phyloP scores from a whole-genome alignment of 2,329 filamentous ascomycete genomes.

The Aspergillus thermomutatus region DNA sequence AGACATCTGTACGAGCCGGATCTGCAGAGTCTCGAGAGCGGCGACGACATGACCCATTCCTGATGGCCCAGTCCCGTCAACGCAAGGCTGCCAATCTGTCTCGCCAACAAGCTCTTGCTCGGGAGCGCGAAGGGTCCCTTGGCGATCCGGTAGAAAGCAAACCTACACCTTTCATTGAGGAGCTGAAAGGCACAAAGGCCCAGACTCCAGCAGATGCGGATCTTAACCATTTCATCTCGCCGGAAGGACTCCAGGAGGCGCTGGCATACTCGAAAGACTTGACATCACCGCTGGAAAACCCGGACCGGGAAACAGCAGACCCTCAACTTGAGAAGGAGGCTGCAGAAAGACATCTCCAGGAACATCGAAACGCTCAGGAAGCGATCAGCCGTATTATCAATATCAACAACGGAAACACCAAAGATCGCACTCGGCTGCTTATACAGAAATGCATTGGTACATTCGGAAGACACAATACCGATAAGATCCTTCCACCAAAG shows the following conservation, averaged over 20 bases:
- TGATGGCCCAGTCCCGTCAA: constrained; percentile 74
- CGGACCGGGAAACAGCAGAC: constrained; percentile 29
- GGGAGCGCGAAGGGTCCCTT: constrained; percentile 60
- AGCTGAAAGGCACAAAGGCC: constrained; percentile 22
- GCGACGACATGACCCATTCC: constrained; percentile 74
- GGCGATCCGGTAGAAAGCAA: constrained; percentile 79
- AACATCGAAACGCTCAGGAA: constrained; percentile 66
- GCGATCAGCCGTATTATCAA: constrained; percentile 77
- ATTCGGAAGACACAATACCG: constrained; percentile 90
- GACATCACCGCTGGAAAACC: constrained; percentile 39
- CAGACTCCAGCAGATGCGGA: constrained; percentile 30
- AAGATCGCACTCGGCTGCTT: constrained; percentile 77
- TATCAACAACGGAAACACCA: constrained; percentile 71
- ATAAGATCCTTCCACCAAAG: constrained; percentile 64
- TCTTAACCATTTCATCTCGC: constrained; percentile 74
- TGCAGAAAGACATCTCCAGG: constrained; percentile 47
- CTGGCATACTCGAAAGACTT: constrained; percentile 66
- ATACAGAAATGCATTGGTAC: constrained; percentile 78
- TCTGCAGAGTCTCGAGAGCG: constrained; percentile 63
- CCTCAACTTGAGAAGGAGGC: constrained; percentile 40
- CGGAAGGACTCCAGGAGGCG: constrained; percentile 63
- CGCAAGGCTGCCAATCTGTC: constrained; percentile 79
- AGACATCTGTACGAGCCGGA: constrained; percentile 60
- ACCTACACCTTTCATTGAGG: constrained; percentile 71
- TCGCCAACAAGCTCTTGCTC: constrained; percentile 66